Evolutionary conservation across 2,329 filamentous ascomycete genomes (phyloP).

Genomic region (Phyllosticta capitalensis): DNA sequence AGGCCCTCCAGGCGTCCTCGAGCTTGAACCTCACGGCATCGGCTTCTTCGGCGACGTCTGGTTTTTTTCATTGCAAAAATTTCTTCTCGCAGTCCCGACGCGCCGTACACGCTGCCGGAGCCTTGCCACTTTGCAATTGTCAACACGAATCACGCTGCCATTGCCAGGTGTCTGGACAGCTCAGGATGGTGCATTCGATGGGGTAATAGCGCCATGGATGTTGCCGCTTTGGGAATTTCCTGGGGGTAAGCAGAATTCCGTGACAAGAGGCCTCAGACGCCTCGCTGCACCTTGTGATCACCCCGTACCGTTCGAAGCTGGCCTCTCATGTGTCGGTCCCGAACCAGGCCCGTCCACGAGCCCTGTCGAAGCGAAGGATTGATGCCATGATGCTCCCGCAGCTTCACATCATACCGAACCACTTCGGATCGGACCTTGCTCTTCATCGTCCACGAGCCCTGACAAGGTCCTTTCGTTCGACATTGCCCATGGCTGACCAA

Average conservation of each 20-base stretch:
- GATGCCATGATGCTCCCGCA: not conserved
- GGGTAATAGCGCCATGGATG: conserved; percentile 5
- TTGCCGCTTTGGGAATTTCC: conserved; percentile 8
- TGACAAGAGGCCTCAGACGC: not conserved
- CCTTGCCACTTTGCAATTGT: not conserved
- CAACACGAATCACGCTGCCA: not conserved
- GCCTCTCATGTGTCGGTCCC: not conserved
- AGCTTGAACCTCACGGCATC: not conserved
- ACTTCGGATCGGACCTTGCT: not conserved
- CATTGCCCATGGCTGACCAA: not conserved
- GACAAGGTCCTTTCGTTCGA: not conserved
- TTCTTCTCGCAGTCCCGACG: not conserved
- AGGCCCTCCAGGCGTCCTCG: not conserved
- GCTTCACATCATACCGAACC: not conserved
- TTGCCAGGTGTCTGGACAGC: not conserved
- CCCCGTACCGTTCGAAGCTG: not conserved
- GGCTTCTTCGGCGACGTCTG: not conserved
- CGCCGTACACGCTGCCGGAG: not conserved
- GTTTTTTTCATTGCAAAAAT: not conserved
- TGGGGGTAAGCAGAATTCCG: conserved; percentile 10
- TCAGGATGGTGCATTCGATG: not conserved
- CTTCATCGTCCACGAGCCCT: not conserved
- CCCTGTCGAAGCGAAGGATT: not conserved
- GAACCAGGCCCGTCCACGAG: not conserved
- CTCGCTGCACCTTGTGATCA: conserved; percentile 9